These are phyloP conservation scores for Pouteria campechiana DNA, from an alignment of 179 eudicot species.

Conservation along the genomic window DNA sequence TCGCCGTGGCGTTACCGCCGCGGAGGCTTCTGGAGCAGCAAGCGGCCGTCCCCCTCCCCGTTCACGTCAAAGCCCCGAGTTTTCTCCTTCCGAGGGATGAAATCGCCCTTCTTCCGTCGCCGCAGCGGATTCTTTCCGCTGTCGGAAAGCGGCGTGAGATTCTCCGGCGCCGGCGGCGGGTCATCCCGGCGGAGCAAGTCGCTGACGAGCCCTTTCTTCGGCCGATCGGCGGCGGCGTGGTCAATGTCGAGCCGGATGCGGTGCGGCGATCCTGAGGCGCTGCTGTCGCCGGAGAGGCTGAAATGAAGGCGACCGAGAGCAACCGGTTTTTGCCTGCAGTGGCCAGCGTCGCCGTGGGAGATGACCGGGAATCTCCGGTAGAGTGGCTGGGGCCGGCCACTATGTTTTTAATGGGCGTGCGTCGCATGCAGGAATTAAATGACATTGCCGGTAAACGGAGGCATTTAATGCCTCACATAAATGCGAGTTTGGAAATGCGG, in stretches of 20 bases:
- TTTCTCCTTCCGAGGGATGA: constrained; percentile 69
- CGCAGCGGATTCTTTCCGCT: constrained; percentile 33
- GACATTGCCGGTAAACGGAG: constrained; percentile 3
- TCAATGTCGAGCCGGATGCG: constrained; percentile 65
- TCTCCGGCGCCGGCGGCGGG: constrained; percentile 22
- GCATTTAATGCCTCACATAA: too few relatives aligned
- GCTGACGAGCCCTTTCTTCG: constrained; percentile 50
- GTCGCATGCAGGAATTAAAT: constrained; percentile 3
- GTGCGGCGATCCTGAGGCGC: constrained; percentile 88
- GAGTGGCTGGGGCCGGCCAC: constrained; percentile 7
- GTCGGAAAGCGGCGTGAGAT: constrained; percentile 51
- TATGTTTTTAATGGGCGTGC: constrained; percentile 13
- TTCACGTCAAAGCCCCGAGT: constrained; percentile 51
- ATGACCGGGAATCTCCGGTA: not conserved
- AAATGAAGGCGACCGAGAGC: constrained; percentile 24
- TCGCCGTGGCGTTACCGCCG: constrained; percentile 70
- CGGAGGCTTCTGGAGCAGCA: constrained; percentile 34
- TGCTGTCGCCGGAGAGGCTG: constrained; percentile 81
- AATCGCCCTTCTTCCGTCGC: constrained; percentile 60
- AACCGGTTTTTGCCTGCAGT: too few relatives aligned
- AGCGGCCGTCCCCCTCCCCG: constrained; percentile 62
- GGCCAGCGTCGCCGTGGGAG: constrained; percentile 17
- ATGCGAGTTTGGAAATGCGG: too few relatives aligned
- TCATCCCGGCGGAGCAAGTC: constrained; percentile 45
- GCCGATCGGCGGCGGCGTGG: constrained; percentile 20